Evolutionary conservation across 2,329 filamentous ascomycete species (phyloP).

Genomic region (Alternaria panax): DNA sequence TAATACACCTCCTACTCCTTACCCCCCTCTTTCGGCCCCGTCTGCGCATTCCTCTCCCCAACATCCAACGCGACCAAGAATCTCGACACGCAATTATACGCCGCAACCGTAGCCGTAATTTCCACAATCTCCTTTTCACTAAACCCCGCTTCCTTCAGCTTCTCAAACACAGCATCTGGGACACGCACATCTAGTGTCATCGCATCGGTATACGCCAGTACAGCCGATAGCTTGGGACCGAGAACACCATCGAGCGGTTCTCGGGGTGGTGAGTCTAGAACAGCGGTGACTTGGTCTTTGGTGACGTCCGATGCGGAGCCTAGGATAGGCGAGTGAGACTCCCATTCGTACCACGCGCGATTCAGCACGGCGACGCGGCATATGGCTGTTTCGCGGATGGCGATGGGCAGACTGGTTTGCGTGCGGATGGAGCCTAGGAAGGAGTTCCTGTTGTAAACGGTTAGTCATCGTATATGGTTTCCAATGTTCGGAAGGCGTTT

Average conservation of each 20-base stretch:
- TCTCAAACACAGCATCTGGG: constrained; percentile 70
- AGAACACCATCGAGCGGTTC: constrained; percentile 44
- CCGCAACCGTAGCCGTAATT: constrained; percentile 78
- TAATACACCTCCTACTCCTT: constrained; percentile 6
- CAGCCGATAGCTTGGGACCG: constrained; percentile 69
- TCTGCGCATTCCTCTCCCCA: constrained; percentile 51
- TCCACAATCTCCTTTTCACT: constrained; percentile 78
- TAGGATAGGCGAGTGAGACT: constrained; percentile 74
- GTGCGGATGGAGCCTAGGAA: constrained; percentile 65
- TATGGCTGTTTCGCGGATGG: constrained; percentile 78
- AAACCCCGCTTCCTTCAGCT: constrained; percentile 65
- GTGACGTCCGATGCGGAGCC: constrained; percentile 61
- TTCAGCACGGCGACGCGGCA: constrained; percentile 83
- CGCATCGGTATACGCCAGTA: constrained; percentile 78
- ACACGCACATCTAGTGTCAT: constrained; percentile 81
- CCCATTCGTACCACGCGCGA: constrained; percentile 85
- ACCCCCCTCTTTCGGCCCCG: constrained; percentile 26
- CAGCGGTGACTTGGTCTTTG: constrained; percentile 53
- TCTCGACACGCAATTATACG: constrained; percentile 85
- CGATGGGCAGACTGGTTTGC: constrained; percentile 57
- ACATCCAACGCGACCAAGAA: constrained; percentile 83
- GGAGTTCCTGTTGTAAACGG: constrained; percentile 53
- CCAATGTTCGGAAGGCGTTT: too few relatives aligned
- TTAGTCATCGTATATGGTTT: neutral
- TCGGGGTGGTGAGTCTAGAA: constrained; percentile 32